These are phyloP conservation scores for Pittosporum tobira DNA, from an alignment of 129 eudicot genomes.

Conservation along the genomic window DNA sequence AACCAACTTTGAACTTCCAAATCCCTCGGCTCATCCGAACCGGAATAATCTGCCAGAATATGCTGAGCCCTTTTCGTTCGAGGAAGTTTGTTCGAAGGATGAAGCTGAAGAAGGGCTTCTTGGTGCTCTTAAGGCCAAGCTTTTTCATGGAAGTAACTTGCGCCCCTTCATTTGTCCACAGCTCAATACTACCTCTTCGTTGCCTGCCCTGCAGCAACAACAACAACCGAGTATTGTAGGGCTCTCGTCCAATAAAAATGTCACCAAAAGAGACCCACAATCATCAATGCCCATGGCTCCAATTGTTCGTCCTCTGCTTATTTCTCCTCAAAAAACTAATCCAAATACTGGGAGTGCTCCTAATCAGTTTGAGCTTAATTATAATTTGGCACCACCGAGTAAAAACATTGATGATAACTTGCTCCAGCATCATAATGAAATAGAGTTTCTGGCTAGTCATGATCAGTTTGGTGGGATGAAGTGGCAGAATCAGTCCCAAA, in stretches of 20 bases:
- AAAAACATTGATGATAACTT: not conserved
- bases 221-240: not conserved
- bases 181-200: not conserved
- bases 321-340: not conserved
- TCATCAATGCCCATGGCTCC: not conserved
- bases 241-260: too few relatives aligned
- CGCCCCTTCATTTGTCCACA: not conserved
- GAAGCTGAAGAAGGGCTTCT: slow-evolving; percentile 14
- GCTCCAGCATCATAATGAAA: not conserved
- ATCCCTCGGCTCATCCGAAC: not conserved
- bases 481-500: slow-evolving; percentile 1
- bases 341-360: not conserved
- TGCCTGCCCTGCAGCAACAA: not conserved
- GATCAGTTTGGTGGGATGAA: not conserved
- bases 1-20: slow-evolving; percentile 22
- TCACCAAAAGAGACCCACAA: not conserved
- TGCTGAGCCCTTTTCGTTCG: slow-evolving; percentile 20
- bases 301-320: not conserved
- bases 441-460: not conserved
- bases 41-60: not conserved
- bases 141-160: not conserved
- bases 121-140: slow-evolving; percentile 24
- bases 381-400: not conserved
- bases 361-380: not conserved
- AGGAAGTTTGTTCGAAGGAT: slow-evolving; percentile 19